phyloP scores from a whole-genome alignment of 169 alveolate genomes.

The Plasmodium yoelii region DNA sequence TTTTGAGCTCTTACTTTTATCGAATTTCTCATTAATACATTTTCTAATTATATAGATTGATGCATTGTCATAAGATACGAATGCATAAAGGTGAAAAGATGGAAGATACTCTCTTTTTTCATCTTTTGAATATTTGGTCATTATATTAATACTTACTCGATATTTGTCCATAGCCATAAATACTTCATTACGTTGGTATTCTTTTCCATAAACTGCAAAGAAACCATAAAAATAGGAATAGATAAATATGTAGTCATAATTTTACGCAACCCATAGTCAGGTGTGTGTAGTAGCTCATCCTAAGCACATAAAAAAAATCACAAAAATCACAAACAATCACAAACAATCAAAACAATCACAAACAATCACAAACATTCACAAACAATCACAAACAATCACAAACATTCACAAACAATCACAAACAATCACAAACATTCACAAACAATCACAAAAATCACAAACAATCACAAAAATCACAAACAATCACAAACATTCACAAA shows the following conservation, averaged over 20 bases:
- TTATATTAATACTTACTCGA: constrained; percentile 22
- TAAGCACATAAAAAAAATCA: neutral
- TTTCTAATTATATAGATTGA: constrained; percentile 42
- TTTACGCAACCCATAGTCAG: too few relatives aligned
- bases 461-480: too few relatives aligned
- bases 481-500: too few relatives aligned
- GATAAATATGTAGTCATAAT: too few relatives aligned
- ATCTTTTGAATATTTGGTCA: constrained; percentile 47
- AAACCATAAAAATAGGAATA: neutral
- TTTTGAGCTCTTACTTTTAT: constrained; percentile 13
- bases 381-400: too few relatives aligned
- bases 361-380: too few relatives aligned
- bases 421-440: too few relatives aligned
- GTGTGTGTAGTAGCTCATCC: neutral
- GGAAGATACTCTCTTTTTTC: constrained; percentile 71
- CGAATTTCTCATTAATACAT: constrained; percentile 16
- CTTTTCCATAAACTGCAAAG: constrained; percentile 34
- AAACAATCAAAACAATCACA: too few relatives aligned
- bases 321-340: too few relatives aligned
- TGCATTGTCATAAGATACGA: constrained; percentile 33
- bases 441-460: too few relatives aligned
- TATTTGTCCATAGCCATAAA: constrained; percentile 67
- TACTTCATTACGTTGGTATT: constrained; percentile 42
- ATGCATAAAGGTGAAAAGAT: constrained; percentile 46
- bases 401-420: too few relatives aligned